A percentile compares a stretch with the other conserved stretches of the same genome.
Conservation (phyloP, 2,329 filamentous ascomycete genomes). For the Gremmenia infestans region DNA sequence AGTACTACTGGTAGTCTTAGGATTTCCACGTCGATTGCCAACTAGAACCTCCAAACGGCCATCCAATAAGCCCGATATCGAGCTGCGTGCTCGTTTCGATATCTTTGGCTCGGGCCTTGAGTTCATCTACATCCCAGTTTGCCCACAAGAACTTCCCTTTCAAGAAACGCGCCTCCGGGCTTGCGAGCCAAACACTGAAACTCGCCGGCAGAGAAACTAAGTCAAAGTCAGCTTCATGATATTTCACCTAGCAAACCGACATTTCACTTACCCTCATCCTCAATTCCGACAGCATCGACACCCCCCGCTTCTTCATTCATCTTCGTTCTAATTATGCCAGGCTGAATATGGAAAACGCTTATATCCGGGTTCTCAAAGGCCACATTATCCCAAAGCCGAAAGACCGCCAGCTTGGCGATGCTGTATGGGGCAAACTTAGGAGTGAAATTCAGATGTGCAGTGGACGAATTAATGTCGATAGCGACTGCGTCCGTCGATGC, state of each 20-base stretch:
- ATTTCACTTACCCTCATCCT: constrained; percentile 30
- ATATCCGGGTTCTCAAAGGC: constrained; percentile 27
- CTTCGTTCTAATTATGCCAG: constrained; percentile 28
- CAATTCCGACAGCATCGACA: constrained; percentile 18
- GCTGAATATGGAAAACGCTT: constrained; percentile 33
- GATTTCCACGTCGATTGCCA: neutral
- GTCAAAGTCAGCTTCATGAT: constrained; percentile 15
- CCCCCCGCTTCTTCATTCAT: constrained; percentile 27
- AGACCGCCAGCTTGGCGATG: constrained; percentile 29
- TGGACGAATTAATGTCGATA: constrained; percentile 34
- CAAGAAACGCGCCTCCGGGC: constrained; percentile 41
- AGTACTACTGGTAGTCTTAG: too few species aligned
- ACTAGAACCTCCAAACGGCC: constrained; percentile 9
- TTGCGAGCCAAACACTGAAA: constrained; percentile 24
- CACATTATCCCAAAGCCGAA: constrained; percentile 30
- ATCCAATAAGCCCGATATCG: constrained; percentile 18
- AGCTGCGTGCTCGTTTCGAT: constrained; percentile 25
- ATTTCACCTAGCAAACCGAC: neutral
- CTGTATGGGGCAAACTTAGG: constrained; percentile 25
- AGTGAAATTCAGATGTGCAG: constrained; percentile 32
- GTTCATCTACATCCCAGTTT: constrained; percentile 48
- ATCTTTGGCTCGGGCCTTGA: constrained; percentile 33
- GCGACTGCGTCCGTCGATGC: constrained; percentile 30
- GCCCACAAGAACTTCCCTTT: constrained; percentile 43
- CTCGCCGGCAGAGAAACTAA: constrained; percentile 21